Conservation (phyloP, 2,329 filamentous ascomycete species). For the Raffaelea deltoideospora region DNA sequence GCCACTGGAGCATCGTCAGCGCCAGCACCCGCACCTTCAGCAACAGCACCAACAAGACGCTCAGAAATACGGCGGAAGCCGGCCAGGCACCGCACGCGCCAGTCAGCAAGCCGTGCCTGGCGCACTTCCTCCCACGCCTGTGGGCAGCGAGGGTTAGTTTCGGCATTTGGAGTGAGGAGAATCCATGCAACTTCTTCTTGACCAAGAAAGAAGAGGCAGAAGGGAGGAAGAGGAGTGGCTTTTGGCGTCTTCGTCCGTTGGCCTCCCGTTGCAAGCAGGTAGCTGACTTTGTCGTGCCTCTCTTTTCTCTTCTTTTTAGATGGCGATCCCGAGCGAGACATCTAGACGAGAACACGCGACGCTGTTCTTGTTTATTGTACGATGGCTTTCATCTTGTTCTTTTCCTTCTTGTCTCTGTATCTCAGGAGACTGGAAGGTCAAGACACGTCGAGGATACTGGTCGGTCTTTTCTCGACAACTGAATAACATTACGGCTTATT, state of each 20-base stretch:
- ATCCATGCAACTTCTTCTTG: neutral
- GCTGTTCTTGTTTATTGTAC: too few species aligned
- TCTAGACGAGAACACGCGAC: neutral
- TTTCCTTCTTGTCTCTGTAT: too few species aligned
- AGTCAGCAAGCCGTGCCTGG: constrained; percentile 36
- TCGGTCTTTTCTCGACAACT: too few species aligned
- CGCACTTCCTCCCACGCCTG: constrained; percentile 44
- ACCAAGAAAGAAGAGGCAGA: neutral
- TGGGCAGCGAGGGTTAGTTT: constrained; percentile 44
- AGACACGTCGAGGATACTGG: too few species aligned
- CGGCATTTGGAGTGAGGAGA: too few species aligned
- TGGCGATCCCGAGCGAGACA: neutral
- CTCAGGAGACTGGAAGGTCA: too few species aligned
- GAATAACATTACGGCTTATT: too few species aligned
- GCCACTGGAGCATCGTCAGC: constrained; percentile 6
- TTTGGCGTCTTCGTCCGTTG: neutral
- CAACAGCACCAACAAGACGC: constrained; percentile 1
- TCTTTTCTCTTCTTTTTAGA: neutral
- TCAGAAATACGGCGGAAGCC: constrained; percentile 27
- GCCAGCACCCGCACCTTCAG: constrained; percentile 11
- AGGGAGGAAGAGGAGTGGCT: neutral
- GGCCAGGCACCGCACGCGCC: constrained; percentile 37
- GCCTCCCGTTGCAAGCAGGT: too few species aligned
- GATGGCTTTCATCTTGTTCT: too few species aligned
- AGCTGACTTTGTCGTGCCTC: neutral